phyloP scores from a whole-genome alignment of 768 basidiomycete genomes.

The Leucocoprinus birnbaumii region DNA sequence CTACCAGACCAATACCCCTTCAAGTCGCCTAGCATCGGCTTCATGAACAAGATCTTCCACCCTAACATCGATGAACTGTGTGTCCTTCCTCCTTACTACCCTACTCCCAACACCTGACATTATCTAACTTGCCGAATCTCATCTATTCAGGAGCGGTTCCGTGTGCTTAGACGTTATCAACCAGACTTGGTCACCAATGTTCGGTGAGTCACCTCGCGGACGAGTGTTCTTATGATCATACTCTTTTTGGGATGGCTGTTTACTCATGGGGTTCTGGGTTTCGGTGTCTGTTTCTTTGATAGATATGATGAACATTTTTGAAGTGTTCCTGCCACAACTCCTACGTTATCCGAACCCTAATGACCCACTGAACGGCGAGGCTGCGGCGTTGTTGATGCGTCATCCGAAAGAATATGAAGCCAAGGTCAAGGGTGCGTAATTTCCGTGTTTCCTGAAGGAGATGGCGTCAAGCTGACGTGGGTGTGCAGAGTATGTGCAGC shows the following conservation, averaged over 20 bases:
- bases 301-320: slow-evolving; percentile 99
- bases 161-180: slow-evolving; percentile 99
- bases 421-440: slow-evolving; percentile 80
- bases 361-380: slow-evolving; percentile 97
- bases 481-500: slow-evolving; percentile 86
- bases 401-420: slow-evolving; percentile 95
- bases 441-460: not conserved
- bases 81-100: slow-evolving; percentile 28
- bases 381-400: slow-evolving; percentile 94
- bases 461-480: not conserved
- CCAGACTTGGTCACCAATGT: slow-evolving; percentile 99
- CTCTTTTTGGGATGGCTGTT: not conserved
- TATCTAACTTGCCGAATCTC: no score
- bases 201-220: slow-evolving; percentile 56
- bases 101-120: not conserved
- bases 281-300: not conserved
- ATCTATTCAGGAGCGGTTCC: slow-evolving; percentile 85
- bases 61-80: slow-evolving; percentile 99
- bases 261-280: not conserved
- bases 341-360: slow-evolving; percentile 98
- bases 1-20: slow-evolving; percentile 98
- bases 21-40: slow-evolving; percentile 98
- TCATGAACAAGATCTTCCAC: slow-evolving; percentile 99
- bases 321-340: slow-evolving; percentile 95
- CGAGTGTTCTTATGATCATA: not conserved